Evolutionary conservation across 495 filamentous ascomycete genomes (phyloP).

Genomic region (Hypoxylon subgilvum): DNA sequence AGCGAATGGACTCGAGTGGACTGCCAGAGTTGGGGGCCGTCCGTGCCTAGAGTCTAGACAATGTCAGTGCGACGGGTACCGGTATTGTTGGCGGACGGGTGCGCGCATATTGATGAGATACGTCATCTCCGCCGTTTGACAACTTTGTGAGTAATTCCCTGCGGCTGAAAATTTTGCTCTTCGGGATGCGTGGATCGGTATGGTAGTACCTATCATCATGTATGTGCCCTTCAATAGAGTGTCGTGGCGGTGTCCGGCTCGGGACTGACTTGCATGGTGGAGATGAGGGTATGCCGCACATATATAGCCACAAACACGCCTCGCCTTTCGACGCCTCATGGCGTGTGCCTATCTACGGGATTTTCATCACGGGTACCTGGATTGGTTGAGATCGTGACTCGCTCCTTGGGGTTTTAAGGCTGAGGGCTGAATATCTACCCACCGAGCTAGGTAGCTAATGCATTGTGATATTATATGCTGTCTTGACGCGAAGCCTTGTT

Average conservation of each 20-base stretch:
- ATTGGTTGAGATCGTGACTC: too few species aligned
- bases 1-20: background rate
- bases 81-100: constrained; percentile 11
- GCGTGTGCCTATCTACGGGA: background rate
- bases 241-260: constrained; percentile 9
- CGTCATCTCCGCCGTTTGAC: constrained; percentile 13
- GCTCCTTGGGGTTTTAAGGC: too few species aligned
- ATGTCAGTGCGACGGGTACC: constrained; percentile 8
- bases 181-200: too few species aligned
- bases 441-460: too few species aligned
- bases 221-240: background rate
- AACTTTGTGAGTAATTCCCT: background rate
- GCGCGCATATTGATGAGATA: constrained; percentile 17
- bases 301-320: background rate
- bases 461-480: too few species aligned
- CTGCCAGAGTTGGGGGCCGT: constrained; percentile 15
- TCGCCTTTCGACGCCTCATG: background rate
- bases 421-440: too few species aligned
- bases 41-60: too few species aligned
- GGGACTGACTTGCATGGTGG: background rate
- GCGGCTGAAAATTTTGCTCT: constrained; percentile 18
- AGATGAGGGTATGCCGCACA: background rate
- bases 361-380: too few species aligned
- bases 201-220: constrained; percentile 7
- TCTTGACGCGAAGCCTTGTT: too few species aligned